Evolutionary conservation across 768 basidiomycete species (phyloP).

Genomic region (Mycena venus): DNA sequence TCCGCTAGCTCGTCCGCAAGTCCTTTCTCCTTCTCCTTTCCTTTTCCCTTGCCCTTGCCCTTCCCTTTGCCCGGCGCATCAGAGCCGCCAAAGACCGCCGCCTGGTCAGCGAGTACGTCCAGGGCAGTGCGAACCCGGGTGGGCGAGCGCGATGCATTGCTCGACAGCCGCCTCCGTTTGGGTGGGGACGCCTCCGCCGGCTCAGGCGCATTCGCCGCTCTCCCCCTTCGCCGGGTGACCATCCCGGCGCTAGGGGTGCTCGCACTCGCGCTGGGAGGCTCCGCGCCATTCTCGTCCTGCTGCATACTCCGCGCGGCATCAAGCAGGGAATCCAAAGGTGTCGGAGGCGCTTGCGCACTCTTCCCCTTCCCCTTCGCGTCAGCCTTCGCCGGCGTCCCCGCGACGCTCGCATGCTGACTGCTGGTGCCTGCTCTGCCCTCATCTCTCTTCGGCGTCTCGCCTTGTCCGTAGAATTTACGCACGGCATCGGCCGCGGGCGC

Average conservation of each 20-base stretch:
- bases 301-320: slow-evolving; percentile 65
- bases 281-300: slow-evolving; percentile 35
- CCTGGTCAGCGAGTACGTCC: slow-evolving; percentile 28
- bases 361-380: slow-evolving; percentile 36
- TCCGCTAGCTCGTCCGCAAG: neutral
- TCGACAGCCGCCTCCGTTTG: slow-evolving; percentile 23
- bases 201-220: slow-evolving; percentile 14
- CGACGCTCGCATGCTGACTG: slow-evolving; percentile 19
- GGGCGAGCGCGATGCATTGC: neutral
- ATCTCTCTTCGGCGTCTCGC: slow-evolving; percentile 1
- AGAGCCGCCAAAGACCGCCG: slow-evolving; percentile 14
- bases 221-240: slow-evolving; percentile 16
- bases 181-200: neutral
- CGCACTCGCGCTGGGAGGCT: slow-evolving; percentile 5
- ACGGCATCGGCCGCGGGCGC: neutral
- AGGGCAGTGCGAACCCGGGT: slow-evolving; percentile 15
- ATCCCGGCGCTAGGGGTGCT: slow-evolving; percentile 20
- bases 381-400: neutral
- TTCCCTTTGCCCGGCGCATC: slow-evolving; percentile 3
- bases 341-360: slow-evolving; percentile 34
- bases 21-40: neutral
- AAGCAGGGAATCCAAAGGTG: slow-evolving; percentile 70
- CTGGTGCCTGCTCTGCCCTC: neutral
- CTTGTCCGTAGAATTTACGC: neutral
- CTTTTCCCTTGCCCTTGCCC: neutral